Base-by-base conservation (phyloP, 257 asterid species). In the Capsicum baccatum region DNA sequence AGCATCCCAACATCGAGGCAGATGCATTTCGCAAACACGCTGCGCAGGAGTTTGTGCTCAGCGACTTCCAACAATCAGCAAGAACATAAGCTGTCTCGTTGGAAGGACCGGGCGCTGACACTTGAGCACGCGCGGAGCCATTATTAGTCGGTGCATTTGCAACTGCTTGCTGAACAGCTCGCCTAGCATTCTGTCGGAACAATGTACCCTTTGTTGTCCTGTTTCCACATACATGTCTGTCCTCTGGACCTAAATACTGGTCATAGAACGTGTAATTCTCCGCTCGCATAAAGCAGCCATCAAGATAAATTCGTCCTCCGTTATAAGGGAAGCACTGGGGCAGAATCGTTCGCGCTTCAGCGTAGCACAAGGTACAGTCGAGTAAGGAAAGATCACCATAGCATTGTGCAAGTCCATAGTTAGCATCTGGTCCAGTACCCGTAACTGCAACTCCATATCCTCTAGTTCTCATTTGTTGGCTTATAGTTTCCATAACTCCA, bases 381-480 rank as follows among this genome's bases (percentile, higher is more conserved):
- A 42, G 33, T 42, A 69, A 69, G 9, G 79, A 69, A 42, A 69
- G 79, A 69, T 69, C 79, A 39, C 79, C 55, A 39, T 69, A 69
- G 79, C 79, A 69, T 69, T 69, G 79, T 15, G 79, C 79, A 69
- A 69, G 79, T 42, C 55, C 79, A 69, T 39, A 39, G 79, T 42
- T 39, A 69, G 55, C 0, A 6, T 69, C 55, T 16, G 79, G 79
- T 69, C 79, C 79, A 42, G 79, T 39, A 2, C 79, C 79, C 39
- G 26, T 8, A 8, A 39, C 54, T 37, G 79, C 55, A 15, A 42
- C 33, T 39, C 79, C 79, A 69, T 69, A 69, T 69, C 55, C 55
- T 69, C 79, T 42, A 4, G 55, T 69, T 69, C 79, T 69, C 79
- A 69, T 69, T 69, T 69, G 79, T 42, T 69, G 55, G 55, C 79